A percentile compares a stretch with the other conserved stretches of the same genome.
Conservation (phyloP, 139 green algal species). For the Marvania coccoides region DNA sequence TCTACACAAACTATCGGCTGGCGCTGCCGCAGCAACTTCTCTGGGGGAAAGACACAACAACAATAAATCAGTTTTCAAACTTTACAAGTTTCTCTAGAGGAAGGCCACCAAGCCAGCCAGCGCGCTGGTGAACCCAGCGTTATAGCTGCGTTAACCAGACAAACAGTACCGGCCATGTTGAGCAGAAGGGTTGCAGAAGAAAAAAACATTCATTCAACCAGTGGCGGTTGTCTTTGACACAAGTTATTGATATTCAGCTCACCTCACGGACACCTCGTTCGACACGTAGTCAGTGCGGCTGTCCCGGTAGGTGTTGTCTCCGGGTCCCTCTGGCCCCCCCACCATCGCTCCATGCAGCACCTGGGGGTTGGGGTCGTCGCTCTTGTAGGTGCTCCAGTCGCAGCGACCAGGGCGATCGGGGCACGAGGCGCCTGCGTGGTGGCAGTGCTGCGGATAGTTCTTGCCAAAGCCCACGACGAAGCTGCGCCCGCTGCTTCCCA, state of each 20-base stretch:
- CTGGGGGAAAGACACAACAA: too few relatives aligned
- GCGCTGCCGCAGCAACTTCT: too few relatives aligned
- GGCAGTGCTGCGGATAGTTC: constrained; percentile 10
- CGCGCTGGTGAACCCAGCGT: constrained; percentile 21
- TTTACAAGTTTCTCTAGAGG: too few relatives aligned
- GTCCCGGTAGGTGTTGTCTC: constrained; percentile 22
- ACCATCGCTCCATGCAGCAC: constrained; percentile 25
- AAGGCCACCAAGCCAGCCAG: constrained; percentile 13
- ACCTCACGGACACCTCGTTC: constrained; percentile 16
- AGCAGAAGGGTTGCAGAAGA: too few relatives aligned
- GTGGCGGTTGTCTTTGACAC: too few relatives aligned
- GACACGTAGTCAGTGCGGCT: constrained; percentile 14
- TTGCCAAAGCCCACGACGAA: constrained; percentile 32
- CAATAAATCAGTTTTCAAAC: too few relatives aligned
- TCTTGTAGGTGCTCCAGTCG: neutral
- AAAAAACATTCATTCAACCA: too few relatives aligned
- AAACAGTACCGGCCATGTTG: too few relatives aligned
- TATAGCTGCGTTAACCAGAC: too few relatives aligned
- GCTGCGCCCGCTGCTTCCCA: constrained; percentile 22
- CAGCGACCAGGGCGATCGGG: neutral
- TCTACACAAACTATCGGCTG: too few relatives aligned
- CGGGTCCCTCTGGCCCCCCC: constrained; percentile 3
- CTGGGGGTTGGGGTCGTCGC: constrained; percentile 12
- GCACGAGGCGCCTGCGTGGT: constrained; percentile 29
- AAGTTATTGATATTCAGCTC: too few relatives aligned